phyloP scores from a whole-genome alignment of 1,139 yeast genomes.

The Diutina sp. region DNA sequence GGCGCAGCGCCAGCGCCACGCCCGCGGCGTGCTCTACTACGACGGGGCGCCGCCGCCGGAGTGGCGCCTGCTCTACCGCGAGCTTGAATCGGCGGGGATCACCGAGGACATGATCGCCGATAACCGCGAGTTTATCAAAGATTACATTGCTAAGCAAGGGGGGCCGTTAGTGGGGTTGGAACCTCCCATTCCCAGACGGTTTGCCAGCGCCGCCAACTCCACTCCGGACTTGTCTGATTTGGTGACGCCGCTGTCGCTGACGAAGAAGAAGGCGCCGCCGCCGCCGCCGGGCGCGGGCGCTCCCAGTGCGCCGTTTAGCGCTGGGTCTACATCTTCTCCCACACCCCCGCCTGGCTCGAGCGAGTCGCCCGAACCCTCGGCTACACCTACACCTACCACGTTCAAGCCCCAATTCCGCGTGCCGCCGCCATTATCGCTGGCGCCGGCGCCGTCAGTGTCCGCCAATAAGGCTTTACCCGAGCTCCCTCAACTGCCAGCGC shows the following conservation, averaged over 20 bases:
- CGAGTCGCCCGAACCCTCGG: background rate
- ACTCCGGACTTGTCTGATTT: background rate
- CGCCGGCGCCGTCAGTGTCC: slow-evolving; percentile 4
- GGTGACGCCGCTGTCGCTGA: slow-evolving; percentile 6
- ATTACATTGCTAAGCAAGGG: slow-evolving; percentile 63
- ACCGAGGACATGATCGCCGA: slow-evolving; percentile 86
- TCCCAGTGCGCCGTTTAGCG: slow-evolving; percentile 3
- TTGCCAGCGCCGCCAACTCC: slow-evolving; percentile 6
- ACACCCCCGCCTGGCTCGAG: slow-evolving; percentile 1
- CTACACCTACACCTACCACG: slow-evolving; percentile 3
- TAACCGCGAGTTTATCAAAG: slow-evolving; percentile 69
- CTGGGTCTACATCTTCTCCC: slow-evolving; percentile 4
- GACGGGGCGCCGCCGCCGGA: slow-evolving; percentile 78
- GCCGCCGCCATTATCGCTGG: slow-evolving; percentile 14
- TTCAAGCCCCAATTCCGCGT: slow-evolving; percentile 11
- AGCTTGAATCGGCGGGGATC: slow-evolving; percentile 68
- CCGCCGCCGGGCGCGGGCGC: slow-evolving; percentile 18
- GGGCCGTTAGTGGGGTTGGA: slow-evolving; percentile 80
- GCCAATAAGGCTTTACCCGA: slow-evolving; percentile 3
- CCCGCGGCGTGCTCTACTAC: slow-evolving; percentile 54
- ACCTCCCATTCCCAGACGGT: slow-evolving; percentile 69
- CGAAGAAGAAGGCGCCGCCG: slow-evolving; percentile 29
- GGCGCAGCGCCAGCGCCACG: slow-evolving; percentile 43
- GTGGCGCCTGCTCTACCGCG: slow-evolving; percentile 68
- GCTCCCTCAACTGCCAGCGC: slow-evolving; percentile 3